Base-by-base conservation (phyloP, 495 filamentous ascomycete species). In the Trichoderma virens region DNA sequence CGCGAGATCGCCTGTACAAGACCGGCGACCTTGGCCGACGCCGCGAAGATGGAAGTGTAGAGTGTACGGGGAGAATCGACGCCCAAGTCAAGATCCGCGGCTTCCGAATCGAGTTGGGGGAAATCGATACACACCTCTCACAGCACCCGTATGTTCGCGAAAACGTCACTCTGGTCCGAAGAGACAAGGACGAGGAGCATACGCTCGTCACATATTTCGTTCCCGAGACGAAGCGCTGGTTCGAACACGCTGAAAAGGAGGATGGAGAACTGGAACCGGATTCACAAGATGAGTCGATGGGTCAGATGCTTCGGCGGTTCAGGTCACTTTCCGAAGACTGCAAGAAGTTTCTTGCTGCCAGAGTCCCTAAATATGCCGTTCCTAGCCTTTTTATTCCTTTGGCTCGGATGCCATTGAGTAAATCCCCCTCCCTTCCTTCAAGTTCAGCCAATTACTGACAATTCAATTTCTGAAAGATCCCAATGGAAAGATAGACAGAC, bases 61-160 rank as follows among this genome's bases (percentile, higher is more conserved):
- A 86, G 65, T 86, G 82, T 68, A 79, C 80, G 59, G 89, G 90
- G 18, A 82, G 90, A 63, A 87, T 83, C 18, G 90, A 93, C 71
- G 80, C 89, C 66, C 90, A 93, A 68, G 86, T 92, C 66, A 93
- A 92, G 76, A 93, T 93, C 65, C 85, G 90, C 63, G 90, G 90
- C 4, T 93, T 93, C 79, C 79, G 90, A 63, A 90, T 93, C 64
- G 90, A 93, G 72, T 83, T 93, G 13, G 87, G 86, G 54, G 90
- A 93, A 64, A 92, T 93, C 63, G 90, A 93, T 68, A 88, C 83
- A 4, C 83, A 90, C 68, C 79, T 93, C 13, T 84, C 84, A n/a
- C 82, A 85, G 41, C 86, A 92, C 71, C 84, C 86, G 14, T 73
- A 92, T 9, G 82, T 93, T 0, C 74, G 87, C 31, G 90, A 93